Conservation (phyloP, 306 rosid genomes). For the Luffa acutangula region DNA sequence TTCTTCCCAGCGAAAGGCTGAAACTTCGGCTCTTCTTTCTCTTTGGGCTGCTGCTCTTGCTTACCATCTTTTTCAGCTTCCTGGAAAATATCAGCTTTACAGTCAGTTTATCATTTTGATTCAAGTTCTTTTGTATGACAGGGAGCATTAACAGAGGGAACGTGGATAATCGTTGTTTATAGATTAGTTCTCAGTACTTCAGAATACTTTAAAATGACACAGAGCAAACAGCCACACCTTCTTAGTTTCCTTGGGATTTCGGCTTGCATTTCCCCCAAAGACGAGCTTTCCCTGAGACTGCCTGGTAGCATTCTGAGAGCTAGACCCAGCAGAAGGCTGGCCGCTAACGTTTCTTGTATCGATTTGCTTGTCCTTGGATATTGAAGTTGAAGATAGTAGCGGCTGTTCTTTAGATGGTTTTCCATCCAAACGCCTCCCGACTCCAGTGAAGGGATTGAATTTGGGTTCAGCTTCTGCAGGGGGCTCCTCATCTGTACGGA, state of each 20-base stretch:
- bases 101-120: neutral
- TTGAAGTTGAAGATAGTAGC: slow-evolving; percentile 34
- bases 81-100: slow-evolving; percentile 20
- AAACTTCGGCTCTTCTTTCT: slow-evolving; percentile 64
- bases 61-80: slow-evolving; percentile 54
- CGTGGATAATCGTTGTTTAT: neutral
- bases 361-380: slow-evolving; percentile 46
- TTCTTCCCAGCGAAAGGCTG: slow-evolving; percentile 78
- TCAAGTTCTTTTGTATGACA: neutral
- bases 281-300: slow-evolving; percentile 91
- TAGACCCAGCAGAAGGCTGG: slow-evolving; percentile 53
- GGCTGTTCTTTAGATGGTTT: slow-evolving; percentile 53
- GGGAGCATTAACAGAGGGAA: neutral
- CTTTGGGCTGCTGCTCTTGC: slow-evolving; percentile 35
- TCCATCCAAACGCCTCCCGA: slow-evolving; percentile 92
- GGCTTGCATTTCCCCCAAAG: slow-evolving; percentile 63
- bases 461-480: slow-evolving; percentile 53
- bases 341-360: slow-evolving; percentile 24
- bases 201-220: neutral
- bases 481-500: slow-evolving; percentile 43
- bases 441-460: slow-evolving; percentile 80
- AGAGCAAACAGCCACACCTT: slow-evolving; percentile 36
- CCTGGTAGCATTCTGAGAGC: slow-evolving; percentile 35
- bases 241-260: slow-evolving; percentile 34
- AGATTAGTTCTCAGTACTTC: neutral